Evolutionary conservation across 768 basidiomycete species (phyloP), one percentile per base, ranked within the genome.

Genomic region (Amylocystis lapponica): DNA sequence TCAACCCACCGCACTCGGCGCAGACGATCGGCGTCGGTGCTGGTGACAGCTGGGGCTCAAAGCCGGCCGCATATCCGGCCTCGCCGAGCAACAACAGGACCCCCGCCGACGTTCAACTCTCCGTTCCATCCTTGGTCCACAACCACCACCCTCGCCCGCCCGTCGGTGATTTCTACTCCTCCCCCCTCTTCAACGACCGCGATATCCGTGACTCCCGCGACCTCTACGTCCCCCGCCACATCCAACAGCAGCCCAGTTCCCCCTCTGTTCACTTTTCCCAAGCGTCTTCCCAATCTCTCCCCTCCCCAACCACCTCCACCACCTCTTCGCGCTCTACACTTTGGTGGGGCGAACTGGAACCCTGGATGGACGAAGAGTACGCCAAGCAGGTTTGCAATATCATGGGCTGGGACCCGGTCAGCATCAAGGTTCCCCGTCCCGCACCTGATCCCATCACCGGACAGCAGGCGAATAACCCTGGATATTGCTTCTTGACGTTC

Each of bases 361-460:
- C 84, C 52, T 95, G 92, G 92, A 94, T 95, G 93, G 90, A 94
- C 67, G 89, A 92, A 76, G 85, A 88, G 61, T 95, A 93, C 70
- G 86, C 83, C 33, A 84, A 86, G 64, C 86, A 90, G 61, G 87
- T 92, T 56, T 89, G 89, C 65, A 67, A 63, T 34, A 68, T 91
- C 58, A 88, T 92, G 86, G 79, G 83, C 45, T 94, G 92, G 91
- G 86, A 89, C 46, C 76, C 81, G 13, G 70, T 79, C 58, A 74
- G 61, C 60, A 78, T 88, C 66, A 81, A 81, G 63, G 79, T 90
- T 27, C 86, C 87, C 13, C 78, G 67, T 46, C 74, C 78, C 14
- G 61, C 73, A 32, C 73, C 75, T 19, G 83, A 82, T 53, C 68
- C 75, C 23, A 54, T 70, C 45, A 69, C 75, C 1, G 76, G 75